Evolutionary conservation across 192 early-diverging fungal genomes (phyloP).

Genomic region (Coemansia sp.): DNA sequence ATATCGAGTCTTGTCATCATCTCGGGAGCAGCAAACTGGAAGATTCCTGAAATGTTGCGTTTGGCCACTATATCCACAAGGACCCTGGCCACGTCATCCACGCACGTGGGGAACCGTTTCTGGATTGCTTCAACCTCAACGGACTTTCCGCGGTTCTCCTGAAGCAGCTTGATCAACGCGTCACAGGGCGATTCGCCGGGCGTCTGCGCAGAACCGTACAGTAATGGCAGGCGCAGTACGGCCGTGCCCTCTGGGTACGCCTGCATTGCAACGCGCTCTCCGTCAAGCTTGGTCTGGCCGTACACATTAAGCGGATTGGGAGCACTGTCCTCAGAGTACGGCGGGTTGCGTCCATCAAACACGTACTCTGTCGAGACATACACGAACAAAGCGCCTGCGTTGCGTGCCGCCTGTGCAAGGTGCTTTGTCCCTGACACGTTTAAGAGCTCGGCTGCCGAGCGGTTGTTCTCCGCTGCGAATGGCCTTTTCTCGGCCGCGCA

Average conservation of each 20-base stretch:
- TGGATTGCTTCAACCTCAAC: slow-evolving; percentile 70
- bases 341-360: slow-evolving; percentile 83
- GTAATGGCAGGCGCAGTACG: slow-evolving; percentile 78
- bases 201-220: slow-evolving; percentile 79
- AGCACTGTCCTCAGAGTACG: slow-evolving; percentile 68
- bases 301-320: slow-evolving; percentile 85
- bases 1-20: slow-evolving; percentile 51
- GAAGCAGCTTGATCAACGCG: slow-evolving; percentile 64
- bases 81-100: slow-evolving; percentile 70
- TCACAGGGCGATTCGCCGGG: slow-evolving; percentile 86
- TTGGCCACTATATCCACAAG: slow-evolving; percentile 63
- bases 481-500: slow-evolving; percentile 87
- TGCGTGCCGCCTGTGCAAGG: slow-evolving; percentile 58
- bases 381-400: slow-evolving; percentile 61
- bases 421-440: slow-evolving; percentile 66
- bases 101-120: slow-evolving; percentile 81
- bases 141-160: slow-evolving; percentile 17
- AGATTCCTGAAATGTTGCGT: slow-evolving; percentile 23
- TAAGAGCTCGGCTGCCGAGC: slow-evolving; percentile 60
- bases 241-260: slow-evolving; percentile 57
- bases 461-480: slow-evolving; percentile 73
- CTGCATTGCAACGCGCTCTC: slow-evolving; percentile 65
- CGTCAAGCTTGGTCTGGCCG: slow-evolving; percentile 76
- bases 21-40: slow-evolving; percentile 41
- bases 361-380: slow-evolving; percentile 94